A percentile compares a stretch with the other conserved stretches of the same genome.
phyloP scores from a whole-genome alignment of 2,329 filamentous ascomycete genomes.

The Lachnum nothofagi region DNA sequence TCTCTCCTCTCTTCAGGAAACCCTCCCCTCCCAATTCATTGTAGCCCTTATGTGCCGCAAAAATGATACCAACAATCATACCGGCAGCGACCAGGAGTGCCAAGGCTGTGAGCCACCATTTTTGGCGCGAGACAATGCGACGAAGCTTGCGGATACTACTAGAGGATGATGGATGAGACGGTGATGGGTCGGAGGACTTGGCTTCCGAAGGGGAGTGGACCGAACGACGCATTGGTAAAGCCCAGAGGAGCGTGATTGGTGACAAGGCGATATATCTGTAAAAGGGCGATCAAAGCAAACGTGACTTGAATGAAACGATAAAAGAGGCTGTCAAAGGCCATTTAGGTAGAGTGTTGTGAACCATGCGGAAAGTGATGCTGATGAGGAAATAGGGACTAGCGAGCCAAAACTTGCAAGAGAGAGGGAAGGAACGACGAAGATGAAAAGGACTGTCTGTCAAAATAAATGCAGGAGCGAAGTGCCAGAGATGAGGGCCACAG shows the following conservation, averaged over 20 bases:
- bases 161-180: conserved; percentile 19
- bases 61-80: conserved; percentile 21
- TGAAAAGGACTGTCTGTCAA: too few species aligned
- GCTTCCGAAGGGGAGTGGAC: conserved; percentile 3
- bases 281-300: conserved; percentile 15
- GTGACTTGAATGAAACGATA: conserved; percentile 11
- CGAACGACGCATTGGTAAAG: conserved; percentile 16
- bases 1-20: conserved; percentile 14
- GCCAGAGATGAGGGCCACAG: too few species aligned
- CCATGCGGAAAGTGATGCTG: not conserved
- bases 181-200: too few species aligned
- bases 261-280: conserved; percentile 9
- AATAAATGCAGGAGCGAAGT: too few species aligned
- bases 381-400: not conserved
- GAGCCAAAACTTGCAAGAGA: too few species aligned
- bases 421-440: too few species aligned
- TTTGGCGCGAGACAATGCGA: not conserved
- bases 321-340: conserved; percentile 16
- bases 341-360: conserved; percentile 8
- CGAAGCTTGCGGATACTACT: not conserved
- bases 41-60: conserved; percentile 25
- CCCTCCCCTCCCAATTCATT: conserved; percentile 25
- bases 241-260: not conserved
- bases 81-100: not conserved
- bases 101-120: not conserved